These are phyloP conservation scores for Diplodia mutila DNA, from an alignment of 2,329 filamentous ascomycete genomes.

Conservation along the genomic window DNA sequence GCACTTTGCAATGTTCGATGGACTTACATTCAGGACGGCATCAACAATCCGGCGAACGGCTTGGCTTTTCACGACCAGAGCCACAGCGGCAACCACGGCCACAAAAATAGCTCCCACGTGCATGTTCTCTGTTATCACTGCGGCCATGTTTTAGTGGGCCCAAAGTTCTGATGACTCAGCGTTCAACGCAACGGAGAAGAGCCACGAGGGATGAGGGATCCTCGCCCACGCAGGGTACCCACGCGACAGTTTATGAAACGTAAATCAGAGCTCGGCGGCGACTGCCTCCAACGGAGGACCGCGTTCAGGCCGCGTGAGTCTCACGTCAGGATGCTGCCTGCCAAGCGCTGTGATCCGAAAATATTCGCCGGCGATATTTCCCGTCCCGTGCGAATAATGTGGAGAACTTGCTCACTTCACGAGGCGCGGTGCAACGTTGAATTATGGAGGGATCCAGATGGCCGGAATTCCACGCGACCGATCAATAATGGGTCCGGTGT, in stretches of 20 bases:
- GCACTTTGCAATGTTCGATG: neutral
- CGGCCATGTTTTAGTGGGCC: neutral
- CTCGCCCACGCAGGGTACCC: neutral
- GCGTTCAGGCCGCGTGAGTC: neutral
- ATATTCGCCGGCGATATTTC: constrained; percentile 11
- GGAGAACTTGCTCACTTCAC: neutral
- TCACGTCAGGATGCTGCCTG: neutral
- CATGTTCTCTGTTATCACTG: neutral
- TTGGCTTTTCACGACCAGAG: neutral
- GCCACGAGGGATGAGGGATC: neutral
- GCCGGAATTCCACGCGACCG: neutral
- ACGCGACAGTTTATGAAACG: neutral
- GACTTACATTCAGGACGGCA: neutral
- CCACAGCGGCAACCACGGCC: neutral
- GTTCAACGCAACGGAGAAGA: neutral
- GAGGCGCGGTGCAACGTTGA: neutral
- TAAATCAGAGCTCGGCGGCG: neutral
- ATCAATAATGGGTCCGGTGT: neutral
- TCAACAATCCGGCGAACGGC: neutral
- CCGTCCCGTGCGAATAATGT: neutral
- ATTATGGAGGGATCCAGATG: neutral
- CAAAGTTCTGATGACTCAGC: neutral
- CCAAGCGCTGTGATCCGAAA: neutral
- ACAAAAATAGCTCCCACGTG: neutral
- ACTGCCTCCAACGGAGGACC: no score